Base-by-base conservation (phyloP, 257 asterid species). In the Mentha longifolia region DNA sequence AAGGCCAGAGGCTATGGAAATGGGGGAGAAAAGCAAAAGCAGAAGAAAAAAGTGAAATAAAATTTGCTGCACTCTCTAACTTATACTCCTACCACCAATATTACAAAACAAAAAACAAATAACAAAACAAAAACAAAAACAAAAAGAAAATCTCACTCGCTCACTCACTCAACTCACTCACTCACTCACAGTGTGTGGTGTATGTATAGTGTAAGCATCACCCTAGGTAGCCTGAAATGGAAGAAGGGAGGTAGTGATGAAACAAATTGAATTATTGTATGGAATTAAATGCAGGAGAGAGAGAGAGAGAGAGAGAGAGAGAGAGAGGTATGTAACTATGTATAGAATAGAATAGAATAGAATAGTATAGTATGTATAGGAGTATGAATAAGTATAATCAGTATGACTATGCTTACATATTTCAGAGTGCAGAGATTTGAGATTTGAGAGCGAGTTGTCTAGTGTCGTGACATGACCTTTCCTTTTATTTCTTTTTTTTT, bases 361-460 rank as follows among this genome's bases (percentile, higher is more conserved):
- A 1, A 2, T 28, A 28, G 31, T 28, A 28, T 28, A 28, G 31
- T 1, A 1, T 28, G 3, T 28, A 28, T 1, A 28, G 31, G 3
- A 28, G 52, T 46, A 46, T 50, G 5, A 74, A 76, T 41, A 76
- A 81, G 86, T 80, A 82, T 85, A 85, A 85, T 82, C 87, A 85
- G 60, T 76, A 82, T 78, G 87, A 81, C 82, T 78, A 75, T 81
- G n/a, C 87, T 83, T 78, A 80, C 85, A 80, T 25, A 60, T 72
- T 83, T 79, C 87, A 83, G 89, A 72, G 47, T 72, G 74, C 90
- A 82, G 86, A 84, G 89, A 79, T 74, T 79, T 85, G 86, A 84
- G 89, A 79, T 74, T 79, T 85, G 92, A 86, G 92, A 81, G 89
- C 83, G 95, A 86, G 90, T 86, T 88, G 95, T 88, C 92, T 79